phyloP scores from a whole-genome alignment of 192 early-diverging fungal genomes.

The Backusella tarrabulga region DNA sequence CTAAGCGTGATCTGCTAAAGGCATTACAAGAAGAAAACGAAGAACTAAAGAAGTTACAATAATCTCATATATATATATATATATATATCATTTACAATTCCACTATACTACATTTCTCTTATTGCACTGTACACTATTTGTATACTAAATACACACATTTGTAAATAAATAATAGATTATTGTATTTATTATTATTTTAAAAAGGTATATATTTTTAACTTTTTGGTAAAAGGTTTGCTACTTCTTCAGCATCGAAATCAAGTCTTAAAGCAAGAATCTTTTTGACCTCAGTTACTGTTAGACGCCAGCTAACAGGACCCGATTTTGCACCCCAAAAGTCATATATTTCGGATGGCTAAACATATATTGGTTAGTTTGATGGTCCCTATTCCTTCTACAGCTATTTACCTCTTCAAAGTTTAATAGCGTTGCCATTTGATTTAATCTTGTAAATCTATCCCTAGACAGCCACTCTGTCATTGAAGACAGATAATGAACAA shows the following conservation, averaged over 20 bases:
- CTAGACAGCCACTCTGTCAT: slow-evolving; percentile 61
- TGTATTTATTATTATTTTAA: neutral
- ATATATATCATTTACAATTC: neutral
- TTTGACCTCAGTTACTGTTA: slow-evolving; percentile 66
- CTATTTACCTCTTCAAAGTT: slow-evolving; percentile 67
- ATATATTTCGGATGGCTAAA: slow-evolving; percentile 60
- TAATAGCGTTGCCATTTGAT: slow-evolving; percentile 81
- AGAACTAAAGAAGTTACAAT: slow-evolving; percentile 1
- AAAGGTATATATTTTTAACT: slow-evolving; percentile 18
- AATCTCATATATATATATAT: neutral
- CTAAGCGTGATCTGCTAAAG: slow-evolving; percentile 13
- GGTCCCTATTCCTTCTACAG: slow-evolving; percentile 7
- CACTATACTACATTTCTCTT: neutral
- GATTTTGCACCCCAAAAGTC: slow-evolving; percentile 68
- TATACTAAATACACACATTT: no score
- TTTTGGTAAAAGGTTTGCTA: slow-evolving; percentile 38
- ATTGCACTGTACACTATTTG: neutral
- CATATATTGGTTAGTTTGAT: neutral
- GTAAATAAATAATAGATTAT: no score
- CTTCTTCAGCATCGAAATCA: slow-evolving; percentile 62
- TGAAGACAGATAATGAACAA: slow-evolving; percentile 64
- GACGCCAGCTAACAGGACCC: slow-evolving; percentile 67
- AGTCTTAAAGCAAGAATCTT: slow-evolving; percentile 62
- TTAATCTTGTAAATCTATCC: slow-evolving; percentile 78
- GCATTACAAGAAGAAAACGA: neutral